Evolutionary conservation across 148 eudicot species (phyloP).

Genomic region (Vaccinium myrtillus): DNA sequence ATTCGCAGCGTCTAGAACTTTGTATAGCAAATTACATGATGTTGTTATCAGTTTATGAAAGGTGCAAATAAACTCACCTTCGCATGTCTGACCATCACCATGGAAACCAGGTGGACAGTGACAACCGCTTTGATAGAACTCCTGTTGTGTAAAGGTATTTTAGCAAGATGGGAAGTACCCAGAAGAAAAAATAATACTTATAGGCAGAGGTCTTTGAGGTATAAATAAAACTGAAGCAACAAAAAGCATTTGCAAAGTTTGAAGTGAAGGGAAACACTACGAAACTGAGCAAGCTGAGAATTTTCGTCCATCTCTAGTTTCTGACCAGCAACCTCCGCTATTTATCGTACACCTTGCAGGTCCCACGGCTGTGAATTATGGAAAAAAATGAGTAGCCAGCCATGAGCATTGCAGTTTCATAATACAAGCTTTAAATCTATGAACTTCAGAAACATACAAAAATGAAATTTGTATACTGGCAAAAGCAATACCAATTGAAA

Average conservation of each 20-base stretch:
- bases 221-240: neutral
- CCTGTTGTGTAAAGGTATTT: conserved; percentile 34
- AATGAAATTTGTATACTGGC: neutral
- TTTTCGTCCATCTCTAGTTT: conserved; percentile 40
- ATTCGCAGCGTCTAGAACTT: no score
- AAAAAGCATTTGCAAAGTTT: neutral
- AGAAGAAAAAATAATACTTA: neutral
- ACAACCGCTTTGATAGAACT: conserved; percentile 55
- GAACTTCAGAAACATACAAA: neutral
- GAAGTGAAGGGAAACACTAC: conserved; percentile 23
- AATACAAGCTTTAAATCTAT: neutral
- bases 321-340: conserved; percentile 92
- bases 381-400: neutral
- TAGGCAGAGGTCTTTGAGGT: neutral
- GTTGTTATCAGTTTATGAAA: neutral
- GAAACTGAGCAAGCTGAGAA: conserved; percentile 88
- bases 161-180: neutral
- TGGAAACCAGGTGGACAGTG: conserved; percentile 73
- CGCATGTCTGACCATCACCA: conserved; percentile 83
- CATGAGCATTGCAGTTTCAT: neutral
- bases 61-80: conserved; percentile 43
- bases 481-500: neutral
- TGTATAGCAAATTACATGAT: neutral
- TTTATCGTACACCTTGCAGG: conserved; percentile 76
- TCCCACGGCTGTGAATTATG: conserved; percentile 62